Base-by-base conservation (phyloP, 768 basidiomycete species). In the Macrolepiota dolichaula region DNA sequence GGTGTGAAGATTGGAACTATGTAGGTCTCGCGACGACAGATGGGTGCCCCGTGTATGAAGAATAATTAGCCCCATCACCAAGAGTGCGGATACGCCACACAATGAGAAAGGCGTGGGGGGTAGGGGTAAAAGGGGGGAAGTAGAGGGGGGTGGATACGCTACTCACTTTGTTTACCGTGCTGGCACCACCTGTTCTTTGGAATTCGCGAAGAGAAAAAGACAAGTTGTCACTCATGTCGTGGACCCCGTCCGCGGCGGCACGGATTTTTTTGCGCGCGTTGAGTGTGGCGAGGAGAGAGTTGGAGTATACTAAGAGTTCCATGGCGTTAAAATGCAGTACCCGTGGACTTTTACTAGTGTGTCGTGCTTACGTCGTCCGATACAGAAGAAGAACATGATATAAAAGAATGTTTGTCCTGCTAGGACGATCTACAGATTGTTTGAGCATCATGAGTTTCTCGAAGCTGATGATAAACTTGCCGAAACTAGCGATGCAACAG, bases 361-460 rank as follows among this genome's bases (percentile, higher is more conserved):
- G 47, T 50, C 36, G 19, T 19, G 79, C 85, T 66, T 68, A 87
- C 85, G 68, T 56, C 85, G 76, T 19, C 85, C 84, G 40, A 85
- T 78, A 67, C 78, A 81, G 63, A 85, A 86, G 68, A 81, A 87
- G 70, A 86, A 87, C 1, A 76, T 70, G 50, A 85, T 81, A 62
- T 86, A 87, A 56, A 85, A 68, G 72, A 84, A 83, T 0, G 83
- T 80, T 1, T 75, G 38, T 0, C 78, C 78, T 35, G 79, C 79
- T n/a, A 75, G 73, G 12, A 73, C 62, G 66, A 85, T 85, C 83
- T 85, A 42, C 12, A 19, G 0, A 25, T 10, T 13, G 46, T n/a
- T 38, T 29, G 22, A 36, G 47, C 47, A 64, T 52, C 54, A 37
- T 40, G 32, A 54, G 29, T 50, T 17, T 6, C 2, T 25, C 13